A percentile compares a stretch with the other conserved stretches of the same genome.
Evolutionary conservation across 2,329 filamentous ascomycete species (phyloP).

Genomic region (Lecanicillium sp.): DNA sequence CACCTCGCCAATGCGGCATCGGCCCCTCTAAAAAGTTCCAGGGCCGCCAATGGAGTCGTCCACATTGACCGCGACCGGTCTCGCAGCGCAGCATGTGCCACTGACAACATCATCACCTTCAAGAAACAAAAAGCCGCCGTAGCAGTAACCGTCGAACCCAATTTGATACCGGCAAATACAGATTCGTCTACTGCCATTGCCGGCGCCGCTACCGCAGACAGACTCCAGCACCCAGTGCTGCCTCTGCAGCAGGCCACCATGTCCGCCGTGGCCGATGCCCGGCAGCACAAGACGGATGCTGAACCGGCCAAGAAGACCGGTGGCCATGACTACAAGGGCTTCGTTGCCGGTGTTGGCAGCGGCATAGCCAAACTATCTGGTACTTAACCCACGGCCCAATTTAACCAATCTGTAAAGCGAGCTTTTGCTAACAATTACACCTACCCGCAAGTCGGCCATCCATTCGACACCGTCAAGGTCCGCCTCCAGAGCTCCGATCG

Average conservation of each 20-base stretch:
- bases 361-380: conserved; percentile 85
- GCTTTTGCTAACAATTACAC: conserved; percentile 3
- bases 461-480: conserved; percentile 96
- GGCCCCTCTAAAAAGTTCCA: neutral
- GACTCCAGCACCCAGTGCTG: too few relatives aligned
- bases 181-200: too few relatives aligned
- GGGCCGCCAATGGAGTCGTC: neutral
- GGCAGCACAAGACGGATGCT: neutral
- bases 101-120: too few relatives aligned
- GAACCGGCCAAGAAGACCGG: conserved; percentile 24
- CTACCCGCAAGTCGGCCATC: conserved; percentile 46
- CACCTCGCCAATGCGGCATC: neutral
- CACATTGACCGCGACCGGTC: too few relatives aligned
- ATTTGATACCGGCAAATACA: too few relatives aligned
- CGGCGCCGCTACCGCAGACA: too few relatives aligned
- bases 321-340: conserved; percentile 73
- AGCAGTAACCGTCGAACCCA: too few relatives aligned
- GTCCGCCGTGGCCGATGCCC: conserved; percentile 1
- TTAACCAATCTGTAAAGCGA: neutral
- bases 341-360: conserved; percentile 92
- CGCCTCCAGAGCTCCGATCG: conserved; percentile 77
- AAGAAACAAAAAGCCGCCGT: too few relatives aligned
- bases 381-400: too few relatives aligned
- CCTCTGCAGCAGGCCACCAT: too few relatives aligned
- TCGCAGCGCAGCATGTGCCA: too few relatives aligned